A percentile compares a stretch with the other conserved stretches of the same genome.
Evolutionary conservation across 306 rosid genomes (phyloP).

Genomic region (Acmispon strigosus): DNA sequence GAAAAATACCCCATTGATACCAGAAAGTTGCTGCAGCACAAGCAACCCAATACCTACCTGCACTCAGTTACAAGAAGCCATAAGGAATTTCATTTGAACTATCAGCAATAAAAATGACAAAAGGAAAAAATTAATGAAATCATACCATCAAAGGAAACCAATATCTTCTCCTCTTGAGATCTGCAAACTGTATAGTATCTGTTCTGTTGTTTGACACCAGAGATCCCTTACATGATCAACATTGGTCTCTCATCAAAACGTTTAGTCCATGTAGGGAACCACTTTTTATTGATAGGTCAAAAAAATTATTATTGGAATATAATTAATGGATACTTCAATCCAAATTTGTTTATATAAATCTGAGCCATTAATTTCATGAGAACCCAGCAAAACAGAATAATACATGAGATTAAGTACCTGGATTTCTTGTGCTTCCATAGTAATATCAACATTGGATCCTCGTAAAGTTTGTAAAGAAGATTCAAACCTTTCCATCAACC

Average conservation of each 20-base stretch:
- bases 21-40: constrained; percentile 63
- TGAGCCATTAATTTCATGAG: too few relatives aligned
- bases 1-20: constrained; percentile 66
- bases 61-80: not conserved
- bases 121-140: not conserved
- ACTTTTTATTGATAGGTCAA: too few relatives aligned
- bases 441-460: constrained; percentile 56
- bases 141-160: constrained; percentile 72
- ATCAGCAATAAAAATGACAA: too few relatives aligned
- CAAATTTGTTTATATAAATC: too few relatives aligned
- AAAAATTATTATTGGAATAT: too few relatives aligned
- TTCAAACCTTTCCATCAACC: constrained; percentile 62
- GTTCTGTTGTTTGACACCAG: constrained; percentile 27
- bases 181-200: constrained; percentile 41
- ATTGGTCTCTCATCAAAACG: not conserved
- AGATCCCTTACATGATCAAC: constrained; percentile 39
- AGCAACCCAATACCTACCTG: constrained; percentile 67
- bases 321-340: too few relatives aligned
- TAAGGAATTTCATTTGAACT: not conserved
- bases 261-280: not conserved
- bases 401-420: constrained; percentile 25
- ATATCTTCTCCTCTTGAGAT: constrained; percentile 69
- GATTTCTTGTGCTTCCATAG: constrained; percentile 58
- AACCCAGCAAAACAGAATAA: too few relatives aligned
- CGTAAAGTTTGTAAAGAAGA: constrained; percentile 58